Evolutionary conservation across 225 moss, liverwort and hornwort species (phyloP).

Genomic region (Pleurozium schreberi): DNA sequence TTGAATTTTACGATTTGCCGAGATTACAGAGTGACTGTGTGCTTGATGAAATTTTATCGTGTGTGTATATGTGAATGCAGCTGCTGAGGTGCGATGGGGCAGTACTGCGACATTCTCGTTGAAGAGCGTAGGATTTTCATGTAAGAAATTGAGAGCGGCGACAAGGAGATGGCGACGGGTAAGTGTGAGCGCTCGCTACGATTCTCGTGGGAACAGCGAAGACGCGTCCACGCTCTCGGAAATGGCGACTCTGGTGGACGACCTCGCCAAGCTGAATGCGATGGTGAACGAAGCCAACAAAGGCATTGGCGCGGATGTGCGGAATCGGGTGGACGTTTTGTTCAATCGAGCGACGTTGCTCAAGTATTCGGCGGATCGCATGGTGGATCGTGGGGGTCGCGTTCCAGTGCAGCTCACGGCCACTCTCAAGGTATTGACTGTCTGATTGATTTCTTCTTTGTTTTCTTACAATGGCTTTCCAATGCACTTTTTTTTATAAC

Average conservation of each 20-base stretch:
- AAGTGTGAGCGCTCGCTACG: constrained; percentile 7
- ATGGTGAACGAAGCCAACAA: constrained; percentile 42
- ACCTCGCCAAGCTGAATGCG: constrained; percentile 50
- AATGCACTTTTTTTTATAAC: too few species aligned
- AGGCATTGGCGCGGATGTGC: constrained; percentile 81
- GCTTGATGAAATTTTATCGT: background rate
- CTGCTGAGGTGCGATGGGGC: constrained; percentile 10
- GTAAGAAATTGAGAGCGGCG: background rate
- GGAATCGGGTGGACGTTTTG: constrained; percentile 70
- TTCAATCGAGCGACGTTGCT: constrained; percentile 69
- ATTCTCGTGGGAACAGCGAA: constrained; percentile 24
- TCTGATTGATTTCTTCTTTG: background rate
- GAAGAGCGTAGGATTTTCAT: background rate
- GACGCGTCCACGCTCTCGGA: constrained; percentile 56
- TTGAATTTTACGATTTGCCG: background rate
- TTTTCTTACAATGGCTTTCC: background rate
- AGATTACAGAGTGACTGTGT: background rate
- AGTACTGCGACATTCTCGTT: background rate
- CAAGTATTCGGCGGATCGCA: constrained; percentile 68
- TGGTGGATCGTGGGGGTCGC: constrained; percentile 41
- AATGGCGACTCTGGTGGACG: constrained; percentile 54
- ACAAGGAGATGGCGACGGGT: background rate
- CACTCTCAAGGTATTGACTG: constrained; percentile 51
- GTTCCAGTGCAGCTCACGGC: constrained; percentile 77
- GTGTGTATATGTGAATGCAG: background rate